These are phyloP conservation scores for Hexamita inflata DNA, from an alignment of 208 protist species.

Conservation along the genomic window DNA sequence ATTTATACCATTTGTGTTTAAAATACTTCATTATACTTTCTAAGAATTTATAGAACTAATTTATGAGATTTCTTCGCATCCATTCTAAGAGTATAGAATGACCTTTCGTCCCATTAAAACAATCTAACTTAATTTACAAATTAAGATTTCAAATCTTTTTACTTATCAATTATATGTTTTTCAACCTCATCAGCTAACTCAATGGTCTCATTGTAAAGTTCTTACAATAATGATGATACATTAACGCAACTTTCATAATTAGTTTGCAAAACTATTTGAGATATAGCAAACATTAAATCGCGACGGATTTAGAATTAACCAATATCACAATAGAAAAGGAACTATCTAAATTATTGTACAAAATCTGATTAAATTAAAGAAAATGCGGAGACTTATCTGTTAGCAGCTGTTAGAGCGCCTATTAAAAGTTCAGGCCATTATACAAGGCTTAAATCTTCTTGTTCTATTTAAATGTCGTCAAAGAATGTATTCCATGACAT, in stretches of 20 bases:
- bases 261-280: constrained; percentile 1
- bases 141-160: constrained; percentile 42
- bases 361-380: not conserved
- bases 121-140: constrained; percentile 23
- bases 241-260: not conserved
- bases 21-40: constrained; percentile 10
- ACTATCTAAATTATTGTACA: not conserved
- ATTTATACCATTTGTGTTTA: no score
- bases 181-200: not conserved
- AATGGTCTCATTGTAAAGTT: not conserved
- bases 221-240: not conserved
- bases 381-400: no score
- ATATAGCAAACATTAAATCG: constrained; percentile 44
- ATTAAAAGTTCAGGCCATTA: constrained; percentile 17
- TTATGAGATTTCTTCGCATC: not conserved
- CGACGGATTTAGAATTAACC: constrained; percentile 54
- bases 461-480: not conserved
- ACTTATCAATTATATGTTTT: constrained; percentile 52
- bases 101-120: constrained; percentile 17
- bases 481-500: constrained; percentile 25
- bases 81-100: not conserved
- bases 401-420: not conserved
- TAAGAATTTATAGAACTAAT: not conserved
- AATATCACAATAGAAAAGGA: constrained; percentile 20
- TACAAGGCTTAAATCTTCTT: not conserved